These are phyloP conservation scores for Fraxinus americana DNA, from an alignment of 257 asterid species.

Conservation along the genomic window DNA sequence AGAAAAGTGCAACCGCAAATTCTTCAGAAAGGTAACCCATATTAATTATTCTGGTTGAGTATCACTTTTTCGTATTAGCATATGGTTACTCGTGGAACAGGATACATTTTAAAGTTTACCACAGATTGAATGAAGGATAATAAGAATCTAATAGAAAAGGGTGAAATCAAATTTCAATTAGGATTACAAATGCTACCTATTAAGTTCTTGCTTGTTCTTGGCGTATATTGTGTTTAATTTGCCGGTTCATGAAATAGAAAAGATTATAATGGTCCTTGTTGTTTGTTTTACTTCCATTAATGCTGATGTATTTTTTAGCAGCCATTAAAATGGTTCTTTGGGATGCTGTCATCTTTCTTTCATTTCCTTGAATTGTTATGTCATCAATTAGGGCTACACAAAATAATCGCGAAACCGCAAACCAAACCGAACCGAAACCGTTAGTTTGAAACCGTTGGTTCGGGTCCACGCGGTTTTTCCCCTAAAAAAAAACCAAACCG, in stretches of 20 bases:
- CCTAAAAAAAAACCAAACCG: too few species aligned
- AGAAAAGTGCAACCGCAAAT: conserved; percentile 35
- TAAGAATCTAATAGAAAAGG: too few species aligned
- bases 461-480: too few species aligned
- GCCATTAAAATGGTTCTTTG: neutral
- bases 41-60: neutral
- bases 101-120: too few species aligned
- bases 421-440: too few species aligned
- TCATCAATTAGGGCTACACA: neutral
- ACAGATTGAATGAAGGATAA: too few species aligned
- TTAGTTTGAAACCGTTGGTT: too few species aligned
- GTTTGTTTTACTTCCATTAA: too few species aligned
- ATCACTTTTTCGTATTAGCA: neutral
- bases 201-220: neutral
- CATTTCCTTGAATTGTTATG: neutral
- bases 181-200: too few species aligned
- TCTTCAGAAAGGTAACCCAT: conserved; percentile 39
- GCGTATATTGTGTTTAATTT: neutral
- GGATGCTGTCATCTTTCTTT: neutral
- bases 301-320: neutral
- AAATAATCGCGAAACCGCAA: too few species aligned
- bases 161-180: too few species aligned
- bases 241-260: neutral
- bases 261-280: too few species aligned
- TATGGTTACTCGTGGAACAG: neutral